Evolutionary conservation across 2,329 filamentous ascomycete species (phyloP), one percentile per base, ranked within the genome.

Genomic region (Anthostomella pinea): DNA sequence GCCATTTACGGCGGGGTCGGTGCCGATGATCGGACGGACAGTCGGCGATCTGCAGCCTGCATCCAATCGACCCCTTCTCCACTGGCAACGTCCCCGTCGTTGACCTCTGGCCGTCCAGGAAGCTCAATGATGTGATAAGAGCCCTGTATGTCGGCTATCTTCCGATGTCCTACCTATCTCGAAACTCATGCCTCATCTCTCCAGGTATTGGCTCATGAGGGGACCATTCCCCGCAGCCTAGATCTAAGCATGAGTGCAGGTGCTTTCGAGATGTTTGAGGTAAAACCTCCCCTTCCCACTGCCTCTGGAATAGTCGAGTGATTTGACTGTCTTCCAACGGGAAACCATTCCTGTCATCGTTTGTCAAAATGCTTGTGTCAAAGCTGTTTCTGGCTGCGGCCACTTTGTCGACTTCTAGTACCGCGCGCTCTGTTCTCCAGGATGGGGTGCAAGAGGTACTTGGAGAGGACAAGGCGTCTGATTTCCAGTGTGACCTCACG

Each of bases 401-500:
- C 22, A 8, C 45, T 16, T 31, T 57, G 13, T 43, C 41, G n/a
- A 32, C 44, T 16, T 32, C 28, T 23, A 34, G 43, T 32, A 17
- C 37, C 24, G 48, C 46, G 18, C 45, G 41, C 7, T 38, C 45
- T 20, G 25, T 42, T 29, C 20, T 44, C 19, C 38, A 43, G 24
- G 23, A 38, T 25, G 38, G 21, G 11, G 17, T 33, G 6, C 55
- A 53, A 29, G 21, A 43, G 18, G 18, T 53, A 8, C 26, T 52
- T 4, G 30, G 46, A 30, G 42, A 37, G 8, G 23, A 16, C 10
- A 15, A 36, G 14, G 21, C 31, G 5, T 14, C 33, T 5, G 40
- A 39, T 4, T 57, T 58, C 39, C 48, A 54, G n/a, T 60, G 58
- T 31, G 55, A 60, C 26, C 37, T 60, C 7, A 54, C 58, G 2